A percentile compares a stretch with the other conserved stretches of the same genome.
phyloP scores from a whole-genome alignment of 768 basidiomycete species.

The Tricholoma terreum region DNA sequence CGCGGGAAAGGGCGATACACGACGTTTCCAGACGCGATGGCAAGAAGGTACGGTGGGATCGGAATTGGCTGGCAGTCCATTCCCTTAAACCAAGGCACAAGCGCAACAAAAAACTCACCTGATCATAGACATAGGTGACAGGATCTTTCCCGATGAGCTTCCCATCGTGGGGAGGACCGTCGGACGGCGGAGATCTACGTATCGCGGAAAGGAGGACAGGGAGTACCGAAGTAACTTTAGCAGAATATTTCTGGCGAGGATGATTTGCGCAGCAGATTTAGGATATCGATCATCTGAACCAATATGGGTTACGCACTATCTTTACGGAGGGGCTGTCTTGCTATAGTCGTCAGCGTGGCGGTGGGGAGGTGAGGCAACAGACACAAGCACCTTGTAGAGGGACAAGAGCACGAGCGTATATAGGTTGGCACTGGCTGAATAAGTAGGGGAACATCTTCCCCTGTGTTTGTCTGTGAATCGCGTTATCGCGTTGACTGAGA shows the following conservation, averaged over 20 bases:
- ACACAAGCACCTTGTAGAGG: constrained; percentile 68
- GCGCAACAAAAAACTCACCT: constrained; percentile 44
- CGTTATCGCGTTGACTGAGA: neutral
- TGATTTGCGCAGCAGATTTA: neutral
- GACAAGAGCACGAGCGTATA: constrained; percentile 75
- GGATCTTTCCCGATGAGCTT: constrained; percentile 70
- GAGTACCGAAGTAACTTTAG: constrained; percentile 70
- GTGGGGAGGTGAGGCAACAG: neutral
- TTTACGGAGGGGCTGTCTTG: constrained; percentile 87
- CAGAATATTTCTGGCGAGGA: constrained; percentile 68
- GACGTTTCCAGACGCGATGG: constrained; percentile 84
- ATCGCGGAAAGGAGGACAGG: constrained; percentile 86
- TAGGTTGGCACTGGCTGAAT: constrained; percentile 93
- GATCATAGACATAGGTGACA: constrained; percentile 74
- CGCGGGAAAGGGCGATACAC: constrained; percentile 64
- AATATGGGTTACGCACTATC: constrained; percentile 43
- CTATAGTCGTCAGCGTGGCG: neutral
- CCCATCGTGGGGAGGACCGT: constrained; percentile 69
- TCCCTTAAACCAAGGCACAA: neutral
- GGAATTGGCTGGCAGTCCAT: constrained; percentile 57
- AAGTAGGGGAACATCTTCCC: constrained; percentile 83
- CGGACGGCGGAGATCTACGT: constrained; percentile 69
- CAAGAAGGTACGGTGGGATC: constrained; percentile 91
- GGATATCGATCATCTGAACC: neutral
- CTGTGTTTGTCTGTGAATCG: constrained; percentile 65